These are phyloP conservation scores for Cajanus cajan DNA, from an alignment of 306 rosid genomes.

Conservation along the genomic window DNA sequence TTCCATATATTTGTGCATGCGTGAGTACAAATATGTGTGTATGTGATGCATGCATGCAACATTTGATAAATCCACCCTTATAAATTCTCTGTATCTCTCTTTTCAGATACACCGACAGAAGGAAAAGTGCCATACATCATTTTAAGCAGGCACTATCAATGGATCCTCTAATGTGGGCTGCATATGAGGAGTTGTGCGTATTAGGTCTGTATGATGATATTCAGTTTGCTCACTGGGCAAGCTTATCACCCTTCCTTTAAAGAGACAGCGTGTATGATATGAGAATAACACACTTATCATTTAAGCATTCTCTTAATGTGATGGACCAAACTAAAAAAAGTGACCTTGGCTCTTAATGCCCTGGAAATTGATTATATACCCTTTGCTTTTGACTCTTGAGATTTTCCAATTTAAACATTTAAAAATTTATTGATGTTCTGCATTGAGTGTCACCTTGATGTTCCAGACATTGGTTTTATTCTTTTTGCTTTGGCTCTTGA, in stretches of 20 bases:
- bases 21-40: neutral
- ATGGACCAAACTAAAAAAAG: neutral
- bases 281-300: neutral
- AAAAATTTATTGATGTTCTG: neutral
- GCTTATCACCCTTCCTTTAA: neutral
- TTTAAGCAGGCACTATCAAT: conserved; percentile 46
- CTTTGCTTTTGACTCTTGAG: neutral
- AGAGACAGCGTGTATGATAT: neutral
- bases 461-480: neutral
- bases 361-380: neutral
- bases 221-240: conserved; percentile 11
- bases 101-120: conserved; percentile 52
- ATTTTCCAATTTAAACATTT: neutral
- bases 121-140: conserved; percentile 45
- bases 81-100: conserved; percentile 5
- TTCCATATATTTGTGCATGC: neutral
- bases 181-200: conserved; percentile 87
- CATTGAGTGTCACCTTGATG: neutral
- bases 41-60: neutral
- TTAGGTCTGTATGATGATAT: conserved; percentile 63
- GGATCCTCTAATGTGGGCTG: conserved; percentile 73
- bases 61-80: neutral
- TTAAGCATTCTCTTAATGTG: neutral
- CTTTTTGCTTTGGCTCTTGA: neutral
- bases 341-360: neutral